phyloP scores from a whole-genome alignment of 495 filamentous ascomycete species.

The Aspergillus incahuasiensis region DNA sequence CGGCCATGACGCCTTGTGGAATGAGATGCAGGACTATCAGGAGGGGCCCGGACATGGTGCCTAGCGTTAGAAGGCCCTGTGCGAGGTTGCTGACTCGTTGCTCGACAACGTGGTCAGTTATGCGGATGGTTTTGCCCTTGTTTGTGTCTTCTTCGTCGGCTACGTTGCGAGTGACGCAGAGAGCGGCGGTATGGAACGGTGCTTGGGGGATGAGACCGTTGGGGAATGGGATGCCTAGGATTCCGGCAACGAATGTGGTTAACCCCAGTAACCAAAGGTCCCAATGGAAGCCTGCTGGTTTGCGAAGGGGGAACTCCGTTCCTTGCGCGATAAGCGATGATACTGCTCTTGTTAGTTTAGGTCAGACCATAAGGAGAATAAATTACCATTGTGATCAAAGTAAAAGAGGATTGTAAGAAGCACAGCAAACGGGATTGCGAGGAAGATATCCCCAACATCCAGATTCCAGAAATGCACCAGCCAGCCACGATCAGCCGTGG shows the following conservation, averaged over 20 bases:
- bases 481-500: constrained; percentile 75
- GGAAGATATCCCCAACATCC: constrained; percentile 66
- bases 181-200: constrained; percentile 83
- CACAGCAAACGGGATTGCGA: constrained; percentile 84
- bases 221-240: constrained; percentile 84
- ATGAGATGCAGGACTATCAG: constrained; percentile 79
- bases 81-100: constrained; percentile 84
- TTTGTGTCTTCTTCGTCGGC: constrained; percentile 52
- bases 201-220: constrained; percentile 93
- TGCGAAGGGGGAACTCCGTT: constrained; percentile 84
- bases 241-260: constrained; percentile 77
- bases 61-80: constrained; percentile 77
- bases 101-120: constrained; percentile 75
- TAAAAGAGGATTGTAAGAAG: constrained; percentile 86
- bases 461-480: constrained; percentile 88
- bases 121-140: constrained; percentile 58
- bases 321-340: constrained; percentile 88
- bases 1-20: constrained; percentile 81
- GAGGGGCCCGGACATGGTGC: constrained; percentile 83
- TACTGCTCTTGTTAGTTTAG: constrained; percentile 39
- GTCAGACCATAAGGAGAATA: not conserved
- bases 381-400: constrained; percentile 80
- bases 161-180: constrained; percentile 69
- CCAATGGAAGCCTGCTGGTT: constrained; percentile 96
- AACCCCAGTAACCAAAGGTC: constrained; percentile 87